Percentiles rank a stretch among this genome's conserved stretches.
These are phyloP conservation scores for Pisolithus sp. DNA, from an alignment of 768 basidiomycete species.

Conservation along the genomic window DNA sequence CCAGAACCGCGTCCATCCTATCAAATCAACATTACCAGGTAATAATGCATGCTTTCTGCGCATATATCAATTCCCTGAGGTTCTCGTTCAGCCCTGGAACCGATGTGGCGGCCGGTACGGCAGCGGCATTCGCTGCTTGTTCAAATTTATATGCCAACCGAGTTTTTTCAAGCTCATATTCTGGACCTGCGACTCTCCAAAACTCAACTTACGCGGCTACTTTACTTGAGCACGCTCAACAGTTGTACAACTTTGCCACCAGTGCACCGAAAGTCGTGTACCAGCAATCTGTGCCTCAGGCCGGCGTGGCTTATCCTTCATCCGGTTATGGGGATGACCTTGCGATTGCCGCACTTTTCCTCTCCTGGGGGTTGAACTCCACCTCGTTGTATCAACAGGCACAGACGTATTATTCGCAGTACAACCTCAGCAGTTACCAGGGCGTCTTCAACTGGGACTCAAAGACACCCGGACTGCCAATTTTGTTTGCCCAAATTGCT, in stretches of 20 bases:
- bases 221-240: constrained; percentile 67
- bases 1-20: constrained; percentile 70
- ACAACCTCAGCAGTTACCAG: constrained; percentile 44
- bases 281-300: constrained; percentile 63
- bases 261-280: constrained; percentile 59
- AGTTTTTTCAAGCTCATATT: constrained; percentile 46
- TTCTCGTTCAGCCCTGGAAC: constrained; percentile 60
- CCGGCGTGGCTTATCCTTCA: constrained; percentile 61
- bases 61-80: neutral
- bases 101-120: constrained; percentile 77
- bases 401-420: constrained; percentile 51
- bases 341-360: constrained; percentile 66
- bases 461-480: constrained; percentile 67
- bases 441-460: constrained; percentile 87
- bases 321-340: constrained; percentile 70
- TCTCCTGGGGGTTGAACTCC: constrained; percentile 66
- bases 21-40: constrained; percentile 67
- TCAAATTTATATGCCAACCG: constrained; percentile 71
- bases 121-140: constrained; percentile 85
- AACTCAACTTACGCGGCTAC: constrained; percentile 67
- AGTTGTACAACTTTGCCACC: constrained; percentile 72
- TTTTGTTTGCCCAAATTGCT: constrained; percentile 72
- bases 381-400: constrained; percentile 57
- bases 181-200: constrained; percentile 58
- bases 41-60: neutral